These are phyloP conservation scores for Leucosporidium creatinivorum DNA, from an alignment of 768 basidiomycete species.

Conservation along the genomic window DNA sequence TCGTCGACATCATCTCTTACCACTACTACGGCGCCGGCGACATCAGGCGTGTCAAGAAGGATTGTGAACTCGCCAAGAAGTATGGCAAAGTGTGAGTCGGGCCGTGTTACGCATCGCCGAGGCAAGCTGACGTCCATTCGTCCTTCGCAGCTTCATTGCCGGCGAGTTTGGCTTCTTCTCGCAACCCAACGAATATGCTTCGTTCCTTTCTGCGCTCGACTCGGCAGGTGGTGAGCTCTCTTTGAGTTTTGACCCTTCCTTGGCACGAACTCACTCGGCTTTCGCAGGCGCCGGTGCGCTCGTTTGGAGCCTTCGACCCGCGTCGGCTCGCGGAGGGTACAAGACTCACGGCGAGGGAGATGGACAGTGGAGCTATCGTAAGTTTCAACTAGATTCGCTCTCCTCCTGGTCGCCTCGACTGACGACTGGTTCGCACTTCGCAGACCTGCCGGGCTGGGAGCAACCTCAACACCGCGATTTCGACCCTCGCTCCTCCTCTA, in stretches of 20 bases:
- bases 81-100: conserved; percentile 33
- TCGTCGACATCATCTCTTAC: conserved; percentile 21
- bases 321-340: conserved; percentile 34
- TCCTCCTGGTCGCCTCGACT: background rate
- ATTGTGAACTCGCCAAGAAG: conserved; percentile 28
- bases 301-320: conserved; percentile 36
- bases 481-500: conserved; percentile 20
- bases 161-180: conserved; percentile 38
- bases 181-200: conserved; percentile 19
- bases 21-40: conserved; percentile 35
- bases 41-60: conserved; percentile 31
- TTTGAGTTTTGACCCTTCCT: background rate
- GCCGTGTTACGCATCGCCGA: background rate
- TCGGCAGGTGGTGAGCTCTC: conserved; percentile 21
- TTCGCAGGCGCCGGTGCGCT: conserved; percentile 31
- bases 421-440: too few relatives aligned
- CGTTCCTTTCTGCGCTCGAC: conserved; percentile 29
- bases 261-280: background rate
- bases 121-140: background rate
- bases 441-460: conserved; percentile 32
- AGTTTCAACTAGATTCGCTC: background rate
- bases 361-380: conserved; percentile 30
- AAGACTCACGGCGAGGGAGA: conserved; percentile 35
- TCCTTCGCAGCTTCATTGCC: conserved; percentile 32
- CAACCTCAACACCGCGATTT: conserved; percentile 21